Conservation (phyloP, 1,139 yeast species). For the Taphrina deformans region DNA sequence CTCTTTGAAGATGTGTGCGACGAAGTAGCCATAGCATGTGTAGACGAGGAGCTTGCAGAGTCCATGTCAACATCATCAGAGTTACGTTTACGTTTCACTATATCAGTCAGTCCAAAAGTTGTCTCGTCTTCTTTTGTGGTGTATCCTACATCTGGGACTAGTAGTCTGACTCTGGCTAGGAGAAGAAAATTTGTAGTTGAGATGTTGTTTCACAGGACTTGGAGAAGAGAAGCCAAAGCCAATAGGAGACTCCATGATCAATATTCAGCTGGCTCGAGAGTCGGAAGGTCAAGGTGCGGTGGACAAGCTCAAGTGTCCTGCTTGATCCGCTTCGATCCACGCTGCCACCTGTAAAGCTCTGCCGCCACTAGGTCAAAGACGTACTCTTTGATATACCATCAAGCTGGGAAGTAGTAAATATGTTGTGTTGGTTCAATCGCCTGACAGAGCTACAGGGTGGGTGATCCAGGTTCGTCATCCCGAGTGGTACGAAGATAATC, state of each 20-base stretch:
- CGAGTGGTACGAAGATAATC: not conserved
- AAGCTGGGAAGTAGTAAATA: too few relatives aligned
- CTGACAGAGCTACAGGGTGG: not conserved
- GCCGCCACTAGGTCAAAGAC: too few relatives aligned
- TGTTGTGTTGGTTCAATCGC: not conserved
- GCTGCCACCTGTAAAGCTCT: too few relatives aligned
- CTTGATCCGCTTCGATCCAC: too few relatives aligned
- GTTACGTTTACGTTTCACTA: slow-evolving; percentile 18
- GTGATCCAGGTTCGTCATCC: not conserved
- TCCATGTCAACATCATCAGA: slow-evolving; percentile 27
- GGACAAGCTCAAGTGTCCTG: too few relatives aligned
- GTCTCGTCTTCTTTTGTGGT: too few relatives aligned
- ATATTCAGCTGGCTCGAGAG: too few relatives aligned
- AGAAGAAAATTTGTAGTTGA: not conserved
- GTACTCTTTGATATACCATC: too few relatives aligned
- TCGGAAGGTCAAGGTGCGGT: too few relatives aligned
- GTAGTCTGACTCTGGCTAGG: not conserved
- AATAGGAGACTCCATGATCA: slow-evolving; percentile 11
- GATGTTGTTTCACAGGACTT: not conserved
- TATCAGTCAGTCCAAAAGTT: not conserved
- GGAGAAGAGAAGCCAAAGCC: not conserved
- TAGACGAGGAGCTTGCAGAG: not conserved
- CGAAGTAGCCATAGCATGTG: not conserved
- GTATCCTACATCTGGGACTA: too few relatives aligned
- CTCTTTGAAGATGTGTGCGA: slow-evolving; percentile 31